Percentiles rank a stretch among this genome's conserved stretches.
Evolutionary conservation across 2,329 filamentous ascomycete genomes (phyloP).

Genomic region (Neonectria punicea): DNA sequence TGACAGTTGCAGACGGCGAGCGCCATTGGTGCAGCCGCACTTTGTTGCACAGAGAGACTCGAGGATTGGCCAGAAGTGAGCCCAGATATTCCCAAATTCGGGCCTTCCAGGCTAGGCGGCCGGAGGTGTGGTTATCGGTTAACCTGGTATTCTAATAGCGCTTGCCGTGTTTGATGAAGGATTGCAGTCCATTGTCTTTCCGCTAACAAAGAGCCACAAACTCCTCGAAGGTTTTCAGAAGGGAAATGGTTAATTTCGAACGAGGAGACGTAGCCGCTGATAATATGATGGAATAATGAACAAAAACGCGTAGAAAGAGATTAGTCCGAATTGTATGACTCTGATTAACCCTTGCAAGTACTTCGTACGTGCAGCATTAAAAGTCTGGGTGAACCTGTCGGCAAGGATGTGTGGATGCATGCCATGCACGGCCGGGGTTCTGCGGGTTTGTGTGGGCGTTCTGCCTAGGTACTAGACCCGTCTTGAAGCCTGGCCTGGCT

Average conservation of each 20-base stretch:
- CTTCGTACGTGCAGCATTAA: constrained; percentile 6
- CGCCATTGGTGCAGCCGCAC: constrained; percentile 34
- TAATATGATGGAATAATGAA: constrained; percentile 33
- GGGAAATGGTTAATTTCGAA: constrained; percentile 19
- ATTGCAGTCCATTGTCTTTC: neutral
- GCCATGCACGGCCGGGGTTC: constrained; percentile 36
- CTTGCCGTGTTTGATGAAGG: constrained; percentile 1
- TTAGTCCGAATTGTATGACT: constrained; percentile 28
- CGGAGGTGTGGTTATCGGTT: constrained; percentile 1
- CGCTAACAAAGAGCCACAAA: neutral
- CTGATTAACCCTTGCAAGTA: constrained; percentile 33
- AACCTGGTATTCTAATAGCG: neutral
- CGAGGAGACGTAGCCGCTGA: constrained; percentile 17
- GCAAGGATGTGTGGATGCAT: constrained; percentile 35
- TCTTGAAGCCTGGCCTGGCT: constrained; percentile 25
- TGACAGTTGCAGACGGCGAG: constrained; percentile 38
- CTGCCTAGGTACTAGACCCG: constrained; percentile 21
- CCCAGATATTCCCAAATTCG: constrained; percentile 15
- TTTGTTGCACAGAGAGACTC: constrained; percentile 19
- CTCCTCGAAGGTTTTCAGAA: constrained; percentile 8
- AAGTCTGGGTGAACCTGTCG: constrained; percentile 29
- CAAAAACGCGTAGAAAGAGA: constrained; percentile 5
- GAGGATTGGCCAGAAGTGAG: constrained; percentile 18
- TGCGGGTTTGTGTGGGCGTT: constrained; percentile 29
- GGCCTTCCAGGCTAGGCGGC: constrained; percentile 1